phyloP scores from a whole-genome alignment of 75 land plant genomes.

The Selaginella tamariscina region DNA sequence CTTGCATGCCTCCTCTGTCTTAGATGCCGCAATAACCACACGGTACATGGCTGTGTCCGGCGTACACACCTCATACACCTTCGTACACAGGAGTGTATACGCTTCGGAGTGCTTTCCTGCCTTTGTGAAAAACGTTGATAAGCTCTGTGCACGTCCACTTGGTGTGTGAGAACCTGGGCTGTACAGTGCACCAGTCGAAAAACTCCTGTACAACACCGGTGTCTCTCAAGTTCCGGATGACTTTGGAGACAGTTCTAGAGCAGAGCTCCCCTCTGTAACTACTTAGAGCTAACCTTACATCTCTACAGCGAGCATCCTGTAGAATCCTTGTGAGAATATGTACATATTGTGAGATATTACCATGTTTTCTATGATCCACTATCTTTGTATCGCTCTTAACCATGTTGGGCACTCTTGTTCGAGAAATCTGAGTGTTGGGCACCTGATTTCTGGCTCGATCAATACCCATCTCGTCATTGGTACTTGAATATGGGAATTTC shows the following conservation, averaged over 20 bases:
- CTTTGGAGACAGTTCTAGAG: background rate
- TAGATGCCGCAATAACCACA: background rate
- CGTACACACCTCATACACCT: background rate
- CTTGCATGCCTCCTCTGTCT: background rate
- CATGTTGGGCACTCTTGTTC: no score
- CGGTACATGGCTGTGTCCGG: background rate
- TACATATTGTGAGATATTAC: no score
- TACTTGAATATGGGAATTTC: no score
- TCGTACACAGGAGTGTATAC: background rate
- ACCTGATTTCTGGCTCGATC: no score
- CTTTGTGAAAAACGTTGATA: background rate
- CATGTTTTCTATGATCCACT: no score
- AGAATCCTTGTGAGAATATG: no score
- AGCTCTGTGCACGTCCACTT: background rate
- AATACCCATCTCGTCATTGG: no score
- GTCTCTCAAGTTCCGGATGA: background rate
- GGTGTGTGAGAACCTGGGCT: background rate
- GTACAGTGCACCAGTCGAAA: background rate
- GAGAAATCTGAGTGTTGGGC: no score
- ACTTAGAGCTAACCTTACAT: background rate
- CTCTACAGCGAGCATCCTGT: no score
- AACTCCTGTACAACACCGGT: background rate
- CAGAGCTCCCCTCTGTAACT: background rate
- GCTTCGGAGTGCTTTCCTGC: background rate
- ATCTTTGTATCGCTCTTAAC: no score